These are phyloP conservation scores for Globisporangium spiculum DNA, from an alignment of 352 stramenopile genomes.

Conservation along the genomic window DNA sequence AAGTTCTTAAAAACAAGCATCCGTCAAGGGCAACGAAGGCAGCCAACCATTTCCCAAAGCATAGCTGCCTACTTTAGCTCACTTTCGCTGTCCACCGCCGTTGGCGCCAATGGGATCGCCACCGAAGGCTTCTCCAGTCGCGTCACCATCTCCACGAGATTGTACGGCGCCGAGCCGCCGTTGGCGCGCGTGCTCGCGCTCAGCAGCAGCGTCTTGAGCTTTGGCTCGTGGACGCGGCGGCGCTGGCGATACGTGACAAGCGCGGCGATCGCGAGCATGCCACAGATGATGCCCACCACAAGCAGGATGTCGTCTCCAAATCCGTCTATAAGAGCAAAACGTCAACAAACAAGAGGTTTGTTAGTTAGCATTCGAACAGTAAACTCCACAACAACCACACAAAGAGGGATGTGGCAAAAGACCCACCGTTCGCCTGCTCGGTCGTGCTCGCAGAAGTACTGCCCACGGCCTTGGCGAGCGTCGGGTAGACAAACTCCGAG, in stretches of 20 bases:
- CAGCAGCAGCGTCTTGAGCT: neutral
- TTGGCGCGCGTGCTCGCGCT: neutral
- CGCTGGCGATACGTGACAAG: neutral
- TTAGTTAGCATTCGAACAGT: no score
- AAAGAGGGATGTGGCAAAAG: no score
- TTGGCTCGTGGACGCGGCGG: neutral
- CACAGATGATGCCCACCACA: neutral
- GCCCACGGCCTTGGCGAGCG: slow-evolving; percentile 7
- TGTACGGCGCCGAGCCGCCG: neutral
- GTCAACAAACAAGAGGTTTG: no score
- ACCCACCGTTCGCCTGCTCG: no score
- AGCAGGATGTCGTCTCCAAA: neutral
- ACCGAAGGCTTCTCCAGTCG: neutral
- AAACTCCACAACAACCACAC: no score
- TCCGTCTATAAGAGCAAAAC: neutral
- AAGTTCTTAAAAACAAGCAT: no score
- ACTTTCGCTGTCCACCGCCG: neutral
- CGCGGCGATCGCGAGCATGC: neutral
- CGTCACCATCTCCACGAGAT: neutral
- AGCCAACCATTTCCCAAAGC: no score
- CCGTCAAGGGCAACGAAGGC: no score
- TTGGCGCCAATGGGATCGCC: neutral
- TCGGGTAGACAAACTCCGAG: slow-evolving; percentile 5
- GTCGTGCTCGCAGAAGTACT: neutral
- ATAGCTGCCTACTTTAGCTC: neutral